Evolutionary conservation across 306 rosid genomes (phyloP).

Genomic region (Coriaria nepalensis): DNA sequence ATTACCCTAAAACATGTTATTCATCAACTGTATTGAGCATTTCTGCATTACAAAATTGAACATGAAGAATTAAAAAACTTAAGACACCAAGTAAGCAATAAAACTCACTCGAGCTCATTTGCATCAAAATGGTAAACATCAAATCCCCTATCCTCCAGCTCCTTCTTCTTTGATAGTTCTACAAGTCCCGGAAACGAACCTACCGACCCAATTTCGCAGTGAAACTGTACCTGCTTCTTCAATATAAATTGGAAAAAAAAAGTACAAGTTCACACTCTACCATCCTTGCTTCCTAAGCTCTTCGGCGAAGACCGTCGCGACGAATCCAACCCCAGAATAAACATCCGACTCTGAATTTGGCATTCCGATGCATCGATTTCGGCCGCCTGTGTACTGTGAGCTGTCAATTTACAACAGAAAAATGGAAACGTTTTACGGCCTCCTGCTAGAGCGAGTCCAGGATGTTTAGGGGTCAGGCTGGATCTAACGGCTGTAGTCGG

Average conservation of each 20-base stretch:
- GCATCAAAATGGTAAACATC: slow-evolving; percentile 55
- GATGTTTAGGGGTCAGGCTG: too few relatives aligned
- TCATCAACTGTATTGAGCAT: not conserved
- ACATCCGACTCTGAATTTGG: slow-evolving; percentile 32
- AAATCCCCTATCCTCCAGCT: slow-evolving; percentile 57
- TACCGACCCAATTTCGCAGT: slow-evolving; percentile 5
- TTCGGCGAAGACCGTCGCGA: slow-evolving; percentile 44
- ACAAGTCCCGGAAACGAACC: slow-evolving; percentile 73
- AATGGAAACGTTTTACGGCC: not conserved
- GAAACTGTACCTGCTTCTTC: not conserved
- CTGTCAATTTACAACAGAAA: not conserved
- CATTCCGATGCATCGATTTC: slow-evolving; percentile 9
- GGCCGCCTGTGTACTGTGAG: slow-evolving; percentile 1
- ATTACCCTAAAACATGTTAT: slow-evolving; percentile 6
- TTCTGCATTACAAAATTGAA: not conserved
- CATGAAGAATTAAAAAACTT: not conserved
- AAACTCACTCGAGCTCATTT: slow-evolving; percentile 51
- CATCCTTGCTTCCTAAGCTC: slow-evolving; percentile 63
- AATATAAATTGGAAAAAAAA: not conserved
- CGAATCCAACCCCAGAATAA: slow-evolving; percentile 61
- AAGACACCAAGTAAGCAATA: not conserved
- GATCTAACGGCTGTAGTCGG: too few relatives aligned
- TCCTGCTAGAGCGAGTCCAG: slow-evolving; percentile 1
- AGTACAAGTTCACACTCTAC: slow-evolving; percentile 18
- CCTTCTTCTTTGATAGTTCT: slow-evolving; percentile 49